These are phyloP conservation scores for Chaetomium sp. DNA, from an alignment of 2,329 filamentous ascomycete genomes.

Conservation along the genomic window DNA sequence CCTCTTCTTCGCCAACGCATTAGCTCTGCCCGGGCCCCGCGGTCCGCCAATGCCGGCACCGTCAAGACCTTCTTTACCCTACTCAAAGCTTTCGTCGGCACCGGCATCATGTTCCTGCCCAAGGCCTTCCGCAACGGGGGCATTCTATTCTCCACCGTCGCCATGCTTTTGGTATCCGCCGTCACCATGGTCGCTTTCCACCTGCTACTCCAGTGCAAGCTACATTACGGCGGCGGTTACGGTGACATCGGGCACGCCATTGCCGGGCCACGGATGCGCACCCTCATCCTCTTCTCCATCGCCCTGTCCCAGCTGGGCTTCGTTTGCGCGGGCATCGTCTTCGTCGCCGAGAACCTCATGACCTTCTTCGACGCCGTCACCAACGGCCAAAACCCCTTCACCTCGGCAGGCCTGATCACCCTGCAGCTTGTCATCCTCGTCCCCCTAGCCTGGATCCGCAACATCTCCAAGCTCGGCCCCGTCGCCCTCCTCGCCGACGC, in stretches of 20 bases:
- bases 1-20: constrained; percentile 62
- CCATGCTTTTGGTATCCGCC: constrained; percentile 64
- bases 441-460: constrained; percentile 69
- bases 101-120: constrained; percentile 79
- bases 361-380: constrained; percentile 68
- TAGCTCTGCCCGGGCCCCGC: constrained; percentile 43
- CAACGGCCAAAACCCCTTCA: constrained; percentile 51
- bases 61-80: constrained; percentile 76
- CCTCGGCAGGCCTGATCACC: constrained; percentile 62
- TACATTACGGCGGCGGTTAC: constrained; percentile 68
- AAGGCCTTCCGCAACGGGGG: constrained; percentile 80
- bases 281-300: constrained; percentile 69
- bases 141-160: constrained; percentile 72
- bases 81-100: constrained; percentile 77
- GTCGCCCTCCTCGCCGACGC: constrained; percentile 70
- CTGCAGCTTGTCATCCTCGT: constrained; percentile 66
- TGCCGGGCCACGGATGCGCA: constrained; percentile 63
- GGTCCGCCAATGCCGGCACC: constrained; percentile 65
- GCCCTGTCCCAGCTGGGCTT: constrained; percentile 76
- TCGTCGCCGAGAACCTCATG: constrained; percentile 72
- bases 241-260: constrained; percentile 72
- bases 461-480: constrained; percentile 73
- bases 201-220: constrained; percentile 68
- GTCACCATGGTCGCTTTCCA: constrained; percentile 73
- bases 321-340: constrained; percentile 76